A percentile compares a stretch with the other conserved stretches of the same genome.
Evolutionary conservation across 371 early-diverging fungal genomes (phyloP).

Genomic region (Circinella umbellata): DNA sequence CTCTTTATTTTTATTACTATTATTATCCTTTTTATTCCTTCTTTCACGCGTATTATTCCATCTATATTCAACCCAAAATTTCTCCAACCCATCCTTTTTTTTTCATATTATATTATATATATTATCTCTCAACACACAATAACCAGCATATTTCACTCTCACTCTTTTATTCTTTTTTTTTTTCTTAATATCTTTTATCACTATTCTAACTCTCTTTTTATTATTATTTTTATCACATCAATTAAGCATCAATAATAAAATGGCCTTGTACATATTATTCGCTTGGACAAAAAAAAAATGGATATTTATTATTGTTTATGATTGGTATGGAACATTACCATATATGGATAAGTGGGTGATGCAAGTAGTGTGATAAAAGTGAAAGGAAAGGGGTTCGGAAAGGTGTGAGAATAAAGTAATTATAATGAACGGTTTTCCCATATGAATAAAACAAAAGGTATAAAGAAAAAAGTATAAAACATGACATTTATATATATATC

Average conservation of each 20-base stretch:
- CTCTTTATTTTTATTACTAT: not conserved
- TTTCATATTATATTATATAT: not conserved
- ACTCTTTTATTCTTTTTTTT: not conserved
- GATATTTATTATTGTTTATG: no score
- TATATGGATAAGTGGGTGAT: no score
- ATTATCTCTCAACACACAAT: no score
- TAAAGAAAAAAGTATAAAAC: no score
- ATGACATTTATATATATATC: no score
- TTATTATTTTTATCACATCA: not conserved
- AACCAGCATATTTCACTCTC: not conserved
- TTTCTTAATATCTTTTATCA: not conserved
- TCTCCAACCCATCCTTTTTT: not conserved
- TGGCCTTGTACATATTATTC: conserved; percentile 6
- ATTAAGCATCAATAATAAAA: conserved; percentile 8
- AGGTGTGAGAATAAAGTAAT: no score
- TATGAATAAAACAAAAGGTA: no score
- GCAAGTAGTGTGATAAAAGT: no score
- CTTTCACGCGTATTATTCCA: not conserved
- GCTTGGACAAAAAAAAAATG: not conserved
- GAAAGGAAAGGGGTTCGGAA: no score
- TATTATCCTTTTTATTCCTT: not conserved
- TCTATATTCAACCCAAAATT: no score
- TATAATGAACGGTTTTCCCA: no score
- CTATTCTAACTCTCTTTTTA: not conserved
- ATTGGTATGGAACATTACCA: no score